Conservation (phyloP, 441 rosid species). For the Corymbia citriodora region DNA sequence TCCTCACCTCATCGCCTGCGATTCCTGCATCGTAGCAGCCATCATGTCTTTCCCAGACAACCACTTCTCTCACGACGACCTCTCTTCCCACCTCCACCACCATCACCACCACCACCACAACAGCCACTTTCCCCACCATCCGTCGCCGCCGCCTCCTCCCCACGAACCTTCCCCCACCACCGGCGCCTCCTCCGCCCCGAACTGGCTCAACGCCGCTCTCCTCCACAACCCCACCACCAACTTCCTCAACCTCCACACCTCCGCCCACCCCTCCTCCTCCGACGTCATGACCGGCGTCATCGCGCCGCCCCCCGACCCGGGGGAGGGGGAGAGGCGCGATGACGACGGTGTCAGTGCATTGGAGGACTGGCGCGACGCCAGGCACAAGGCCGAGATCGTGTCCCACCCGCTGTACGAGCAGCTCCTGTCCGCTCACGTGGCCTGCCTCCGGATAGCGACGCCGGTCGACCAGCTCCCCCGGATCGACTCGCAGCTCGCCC, state of each 20-base stretch:
- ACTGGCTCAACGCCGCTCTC: neutral
- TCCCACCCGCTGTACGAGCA: slow-evolving; percentile 8
- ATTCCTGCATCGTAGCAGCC: neutral
- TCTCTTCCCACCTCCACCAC: neutral
- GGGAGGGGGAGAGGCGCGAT: neutral
- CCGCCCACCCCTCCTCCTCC: neutral
- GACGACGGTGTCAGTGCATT: neutral
- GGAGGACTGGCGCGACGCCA: slow-evolving; percentile 1
- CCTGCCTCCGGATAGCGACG: slow-evolving; percentile 5
- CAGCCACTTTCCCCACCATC: neutral
- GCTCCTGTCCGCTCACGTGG: slow-evolving; percentile 8
- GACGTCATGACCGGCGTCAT: neutral
- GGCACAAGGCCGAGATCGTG: neutral
- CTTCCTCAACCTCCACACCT: neutral
- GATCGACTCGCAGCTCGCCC: slow-evolving; percentile 3
- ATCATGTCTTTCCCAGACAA: neutral
- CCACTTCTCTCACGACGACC: neutral
- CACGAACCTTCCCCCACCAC: neutral
- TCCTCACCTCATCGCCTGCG: neutral
- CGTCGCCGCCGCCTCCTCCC: neutral
- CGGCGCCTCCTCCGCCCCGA: neutral
- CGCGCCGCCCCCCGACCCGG: neutral
- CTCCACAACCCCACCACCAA: neutral
- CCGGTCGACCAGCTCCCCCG: slow-evolving; percentile 6
- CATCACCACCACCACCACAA: neutral